phyloP scores from a whole-genome alignment of 2,329 filamentous ascomycete species.

The Keithomyces neogunnii region DNA sequence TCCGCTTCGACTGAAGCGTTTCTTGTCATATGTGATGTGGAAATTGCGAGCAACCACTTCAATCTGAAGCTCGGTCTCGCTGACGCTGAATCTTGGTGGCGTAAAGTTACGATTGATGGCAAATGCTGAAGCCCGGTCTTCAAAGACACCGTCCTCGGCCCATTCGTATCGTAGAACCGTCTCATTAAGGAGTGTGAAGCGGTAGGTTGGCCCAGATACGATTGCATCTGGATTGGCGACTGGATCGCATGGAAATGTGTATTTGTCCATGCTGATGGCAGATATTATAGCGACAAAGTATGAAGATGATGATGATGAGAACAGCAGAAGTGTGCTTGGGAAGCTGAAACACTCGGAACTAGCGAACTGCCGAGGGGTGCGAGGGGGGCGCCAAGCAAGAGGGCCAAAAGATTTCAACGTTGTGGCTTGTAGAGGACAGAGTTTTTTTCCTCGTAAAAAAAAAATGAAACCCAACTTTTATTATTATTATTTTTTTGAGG shows the following conservation, averaged over 20 bases:
- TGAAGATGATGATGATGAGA: not conserved
- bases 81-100: constrained; percentile 35
- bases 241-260: constrained; percentile 3
- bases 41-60: constrained; percentile 47
- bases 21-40: constrained; percentile 50
- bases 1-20: constrained; percentile 42
- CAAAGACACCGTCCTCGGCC: constrained; percentile 49
- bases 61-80: constrained; percentile 35
- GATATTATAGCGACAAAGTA: not conserved
- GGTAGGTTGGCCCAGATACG: constrained; percentile 29
- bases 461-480: too few relatives aligned
- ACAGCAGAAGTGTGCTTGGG: too few relatives aligned
- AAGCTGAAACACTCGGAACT: too few relatives aligned
- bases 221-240: constrained; percentile 3
- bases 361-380: too few relatives aligned
- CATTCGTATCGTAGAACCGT: constrained; percentile 53
- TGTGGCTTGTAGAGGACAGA: too few relatives aligned
- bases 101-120: constrained; percentile 40
- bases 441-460: too few relatives aligned
- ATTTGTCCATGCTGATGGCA: constrained; percentile 1
- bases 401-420: too few relatives aligned
- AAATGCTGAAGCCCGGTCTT: constrained; percentile 53
- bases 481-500: too few relatives aligned
- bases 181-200: constrained; percentile 51
- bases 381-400: too few relatives aligned